Percentiles rank a stretch among this genome's conserved stretches.
These are phyloP conservation scores for Silene latifolia DNA, from an alignment of 148 eudicot species.

Conservation along the genomic window DNA sequence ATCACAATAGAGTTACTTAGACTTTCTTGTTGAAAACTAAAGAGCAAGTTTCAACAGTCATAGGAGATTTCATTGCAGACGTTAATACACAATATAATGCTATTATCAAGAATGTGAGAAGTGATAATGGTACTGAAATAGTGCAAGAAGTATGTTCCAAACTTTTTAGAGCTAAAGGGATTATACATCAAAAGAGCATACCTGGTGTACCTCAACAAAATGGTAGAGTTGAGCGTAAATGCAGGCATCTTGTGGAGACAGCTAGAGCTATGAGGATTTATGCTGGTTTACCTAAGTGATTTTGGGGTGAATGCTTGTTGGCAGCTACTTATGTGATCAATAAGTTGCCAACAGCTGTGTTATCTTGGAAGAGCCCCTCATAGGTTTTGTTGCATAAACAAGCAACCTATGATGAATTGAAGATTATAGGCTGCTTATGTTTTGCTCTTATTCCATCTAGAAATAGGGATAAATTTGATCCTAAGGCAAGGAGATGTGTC, in stretches of 20 bases:
- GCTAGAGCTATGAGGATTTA: not conserved
- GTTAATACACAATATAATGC: not conserved
- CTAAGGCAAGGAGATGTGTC: not conserved
- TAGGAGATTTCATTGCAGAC: not conserved
- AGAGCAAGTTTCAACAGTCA: not conserved
- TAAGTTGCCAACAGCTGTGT: not conserved
- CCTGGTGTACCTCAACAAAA: not conserved
- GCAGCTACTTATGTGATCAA: not conserved
- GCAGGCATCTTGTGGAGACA: too few relatives aligned
- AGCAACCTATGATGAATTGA: not conserved
- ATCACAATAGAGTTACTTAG: not conserved
- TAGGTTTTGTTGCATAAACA: not conserved
- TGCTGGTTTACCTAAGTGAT: not conserved
- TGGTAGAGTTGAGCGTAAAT: not conserved
- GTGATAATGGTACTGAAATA: constrained; percentile 7
- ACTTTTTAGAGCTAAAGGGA: not conserved
- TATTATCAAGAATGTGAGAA: not conserved
- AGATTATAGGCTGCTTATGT: not conserved
- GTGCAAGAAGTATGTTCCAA: not conserved
- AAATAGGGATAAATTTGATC: not conserved
- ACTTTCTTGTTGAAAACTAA: not conserved
- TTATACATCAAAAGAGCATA: not conserved
- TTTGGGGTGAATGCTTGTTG: constrained; percentile 5
- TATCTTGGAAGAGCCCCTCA: not conserved
- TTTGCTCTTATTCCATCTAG: not conserved